These are phyloP conservation scores for Achlya hypogyna DNA, from an alignment of 352 stramenopile species.

Conservation along the genomic window DNA sequence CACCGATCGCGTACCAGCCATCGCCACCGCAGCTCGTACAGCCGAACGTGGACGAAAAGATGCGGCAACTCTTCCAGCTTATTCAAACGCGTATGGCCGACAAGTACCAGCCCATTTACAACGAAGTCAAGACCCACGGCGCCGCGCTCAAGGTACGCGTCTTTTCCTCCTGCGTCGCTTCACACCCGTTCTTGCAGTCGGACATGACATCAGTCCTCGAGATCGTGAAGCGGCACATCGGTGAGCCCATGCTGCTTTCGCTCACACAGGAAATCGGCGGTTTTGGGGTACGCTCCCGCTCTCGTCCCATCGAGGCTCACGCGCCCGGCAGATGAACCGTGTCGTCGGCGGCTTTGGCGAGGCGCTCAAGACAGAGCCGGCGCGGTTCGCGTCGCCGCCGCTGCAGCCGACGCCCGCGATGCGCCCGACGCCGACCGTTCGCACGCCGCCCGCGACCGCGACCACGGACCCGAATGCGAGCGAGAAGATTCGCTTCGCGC, in stretches of 20 bases:
- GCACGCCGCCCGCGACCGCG: neutral
- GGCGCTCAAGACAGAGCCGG: neutral
- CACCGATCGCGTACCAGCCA: slow-evolving; percentile 11
- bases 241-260: slow-evolving; percentile 68
- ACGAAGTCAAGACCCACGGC: slow-evolving; percentile 5
- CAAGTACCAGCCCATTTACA: slow-evolving; percentile 14
- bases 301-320: neutral
- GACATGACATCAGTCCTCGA: slow-evolving; percentile 83
- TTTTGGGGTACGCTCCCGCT: slow-evolving; percentile 19
- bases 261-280: slow-evolving; percentile 71
- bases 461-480: slow-evolving; percentile 29
- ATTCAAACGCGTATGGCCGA: slow-evolving; percentile 3
- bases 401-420: neutral
- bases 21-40: neutral
- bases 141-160: slow-evolving; percentile 4
- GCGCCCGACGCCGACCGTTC: slow-evolving; percentile 29
- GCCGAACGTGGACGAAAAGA: slow-evolving; percentile 5
- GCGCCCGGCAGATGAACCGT: neutral
- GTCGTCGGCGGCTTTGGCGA: slow-evolving; percentile 3
- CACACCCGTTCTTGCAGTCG: slow-evolving; percentile 31
- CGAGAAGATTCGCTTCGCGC: slow-evolving; percentile 81
- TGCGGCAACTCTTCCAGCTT: slow-evolving; percentile 16
- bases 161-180: neutral
- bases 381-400: neutral
- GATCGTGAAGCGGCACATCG: slow-evolving; percentile 79